A percentile compares a stretch with the other conserved stretches of the same genome.
phyloP scores from a whole-genome alignment of 139 green algal species.

The Haematococcus lacustris region DNA sequence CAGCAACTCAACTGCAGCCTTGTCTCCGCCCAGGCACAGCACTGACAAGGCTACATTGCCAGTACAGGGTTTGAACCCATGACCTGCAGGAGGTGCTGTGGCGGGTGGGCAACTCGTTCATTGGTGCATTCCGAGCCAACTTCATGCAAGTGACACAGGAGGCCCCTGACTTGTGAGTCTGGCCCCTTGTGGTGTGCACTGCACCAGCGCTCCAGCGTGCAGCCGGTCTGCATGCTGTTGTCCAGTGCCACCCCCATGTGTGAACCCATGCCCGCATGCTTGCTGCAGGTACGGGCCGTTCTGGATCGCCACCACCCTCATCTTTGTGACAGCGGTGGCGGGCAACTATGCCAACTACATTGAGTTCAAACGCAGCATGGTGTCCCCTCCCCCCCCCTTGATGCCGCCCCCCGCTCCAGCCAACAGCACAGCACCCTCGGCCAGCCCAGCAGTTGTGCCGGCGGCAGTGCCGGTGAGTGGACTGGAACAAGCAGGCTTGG shows the following conservation, averaged over 20 bases:
- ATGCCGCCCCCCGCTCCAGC: not conserved
- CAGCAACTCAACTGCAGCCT: no score
- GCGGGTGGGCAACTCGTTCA: conserved; percentile 57
- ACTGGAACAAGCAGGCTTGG: no score
- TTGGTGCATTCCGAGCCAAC: conserved; percentile 59
- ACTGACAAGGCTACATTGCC: no score
- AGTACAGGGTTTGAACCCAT: no score
- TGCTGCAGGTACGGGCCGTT: conserved; percentile 80
- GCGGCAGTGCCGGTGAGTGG: no score
- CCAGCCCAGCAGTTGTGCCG: no score
- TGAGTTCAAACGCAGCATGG: no score
- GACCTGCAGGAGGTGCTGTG: conserved; percentile 56
- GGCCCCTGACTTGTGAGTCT: conserved; percentile 69
- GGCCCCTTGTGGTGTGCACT: no score
- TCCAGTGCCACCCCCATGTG: no score
- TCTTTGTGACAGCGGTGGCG: conserved; percentile 72
- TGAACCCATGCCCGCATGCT: no score
- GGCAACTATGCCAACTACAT: conserved; percentile 65
- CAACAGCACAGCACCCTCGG: not conserved
- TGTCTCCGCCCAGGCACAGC: no score
- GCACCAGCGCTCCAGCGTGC: not conserved
- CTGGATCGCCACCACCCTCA: conserved; percentile 77
- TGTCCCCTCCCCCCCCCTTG: conserved; percentile 30
- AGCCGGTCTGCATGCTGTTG: not conserved
- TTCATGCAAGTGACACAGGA: conserved; percentile 64